Conservation (phyloP, 2,329 filamentous ascomycete species). For the Lachnellula hyalina region DNA sequence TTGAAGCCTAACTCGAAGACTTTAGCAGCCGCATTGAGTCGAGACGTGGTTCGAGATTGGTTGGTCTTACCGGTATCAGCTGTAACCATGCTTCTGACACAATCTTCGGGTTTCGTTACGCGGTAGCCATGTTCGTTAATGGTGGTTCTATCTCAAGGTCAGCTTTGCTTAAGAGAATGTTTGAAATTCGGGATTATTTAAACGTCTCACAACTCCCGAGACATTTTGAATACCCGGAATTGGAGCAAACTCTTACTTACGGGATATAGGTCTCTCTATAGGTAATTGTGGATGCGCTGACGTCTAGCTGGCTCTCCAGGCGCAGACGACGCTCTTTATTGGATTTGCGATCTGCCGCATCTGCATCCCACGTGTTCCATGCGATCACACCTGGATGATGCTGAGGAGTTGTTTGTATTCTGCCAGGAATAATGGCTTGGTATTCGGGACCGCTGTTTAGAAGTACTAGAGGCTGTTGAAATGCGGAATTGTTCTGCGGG, state of each 20-base stretch:
- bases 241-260: too few species aligned
- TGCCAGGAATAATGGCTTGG: neutral
- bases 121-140: too few species aligned
- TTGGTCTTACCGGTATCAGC: too few species aligned
- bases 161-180: too few species aligned
- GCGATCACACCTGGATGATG: neutral
- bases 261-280: constrained; percentile 7
- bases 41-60: too few species aligned
- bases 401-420: neutral
- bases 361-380: constrained; percentile 5
- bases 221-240: neutral
- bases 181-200: neutral
- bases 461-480: neutral
- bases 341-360: constrained; percentile 9
- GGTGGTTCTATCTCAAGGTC: too few species aligned
- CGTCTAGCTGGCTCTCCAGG: neutral
- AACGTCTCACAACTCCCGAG: neutral
- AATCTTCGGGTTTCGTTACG: too few species aligned
- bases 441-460: neutral
- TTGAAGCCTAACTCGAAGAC: too few species aligned
- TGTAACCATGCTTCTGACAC: too few species aligned
- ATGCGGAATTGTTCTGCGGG: neutral
- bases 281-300: neutral
- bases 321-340: neutral
- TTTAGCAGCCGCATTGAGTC: too few species aligned